Percentiles rank a stretch among this genome's conserved stretches.
phyloP scores from a whole-genome alignment of 176 grass and related monocot genomes.

The Zea luxurians region DNA sequence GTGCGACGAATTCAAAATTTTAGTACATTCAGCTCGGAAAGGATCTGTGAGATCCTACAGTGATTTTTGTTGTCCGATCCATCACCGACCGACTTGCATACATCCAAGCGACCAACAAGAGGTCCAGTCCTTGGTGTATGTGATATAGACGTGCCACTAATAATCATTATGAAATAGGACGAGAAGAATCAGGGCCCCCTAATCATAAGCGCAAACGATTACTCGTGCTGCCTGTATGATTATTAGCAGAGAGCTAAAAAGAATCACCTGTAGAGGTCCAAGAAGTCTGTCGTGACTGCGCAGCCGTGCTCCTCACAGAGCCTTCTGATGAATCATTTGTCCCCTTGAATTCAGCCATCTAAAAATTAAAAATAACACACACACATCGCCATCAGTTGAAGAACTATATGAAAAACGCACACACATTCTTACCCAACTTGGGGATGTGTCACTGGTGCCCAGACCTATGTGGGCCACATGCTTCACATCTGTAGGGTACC shows the following conservation, averaged over 20 bases:
- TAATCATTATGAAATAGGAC: neutral
- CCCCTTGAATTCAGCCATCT: conserved; percentile 83
- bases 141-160: no score
- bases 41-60: no score
- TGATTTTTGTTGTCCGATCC: no score
- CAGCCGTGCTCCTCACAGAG: conserved; percentile 53
- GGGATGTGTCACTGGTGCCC: conserved; percentile 55
- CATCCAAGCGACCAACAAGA: no score
- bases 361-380: conserved; percentile 10
- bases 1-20: conserved; percentile 26
- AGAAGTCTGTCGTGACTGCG: conserved; percentile 60
- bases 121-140: no score
- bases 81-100: no score
- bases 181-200: conserved; percentile 16
- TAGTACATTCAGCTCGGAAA: neutral
- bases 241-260: no score
- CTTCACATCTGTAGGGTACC: conserved; percentile 88
- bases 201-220: conserved; percentile 27
- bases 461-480: conserved; percentile 91
- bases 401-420: neutral
- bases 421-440: conserved; percentile 76
- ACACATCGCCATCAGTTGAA: neutral
- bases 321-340: conserved; percentile 59
- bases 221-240: neutral
- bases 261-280: conserved; percentile 55